These are phyloP conservation scores for Cystobasidium onofrii DNA, from an alignment of 768 basidiomycete species.

Conservation along the genomic window DNA sequence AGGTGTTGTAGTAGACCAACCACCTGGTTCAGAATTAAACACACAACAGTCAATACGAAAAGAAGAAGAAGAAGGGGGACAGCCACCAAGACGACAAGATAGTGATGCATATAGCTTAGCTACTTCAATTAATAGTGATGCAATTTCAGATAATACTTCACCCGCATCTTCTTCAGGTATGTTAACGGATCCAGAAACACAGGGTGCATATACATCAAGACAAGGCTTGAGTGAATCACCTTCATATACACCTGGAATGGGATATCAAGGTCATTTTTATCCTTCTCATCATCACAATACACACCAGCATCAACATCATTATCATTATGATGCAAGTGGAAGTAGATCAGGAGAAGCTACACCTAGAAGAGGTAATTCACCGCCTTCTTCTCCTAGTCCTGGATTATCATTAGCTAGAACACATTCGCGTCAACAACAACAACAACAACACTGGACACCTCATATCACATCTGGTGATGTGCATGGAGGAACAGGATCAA, in stretches of 20 bases:
- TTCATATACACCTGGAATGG: not conserved
- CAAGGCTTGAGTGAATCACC: not conserved
- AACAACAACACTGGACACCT: not conserved
- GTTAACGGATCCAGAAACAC: not conserved
- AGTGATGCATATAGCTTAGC: not conserved
- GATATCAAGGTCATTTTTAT: not conserved
- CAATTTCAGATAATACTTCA: not conserved
- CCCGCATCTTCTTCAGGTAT: not conserved
- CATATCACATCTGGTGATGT: not conserved
- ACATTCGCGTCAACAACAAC: not conserved
- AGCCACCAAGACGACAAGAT: not conserved
- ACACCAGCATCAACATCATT: no score
- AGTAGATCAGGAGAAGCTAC: conserved; percentile 5
- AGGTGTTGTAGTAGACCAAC: not conserved
- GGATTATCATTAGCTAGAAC: not conserved
- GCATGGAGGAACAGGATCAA: not conserved
- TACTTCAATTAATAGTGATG: not conserved
- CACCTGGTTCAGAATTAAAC: not conserved
- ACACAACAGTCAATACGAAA: not conserved
- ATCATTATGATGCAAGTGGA: not conserved
- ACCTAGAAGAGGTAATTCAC: not conserved
- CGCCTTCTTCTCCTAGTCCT: not conserved
- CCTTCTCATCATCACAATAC: no score
- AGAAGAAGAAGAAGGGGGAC: conserved; percentile 11
- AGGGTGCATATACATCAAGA: not conserved